These are phyloP conservation scores for Gonium pectorale DNA, from an alignment of 139 green algal genomes.

Conservation along the genomic window DNA sequence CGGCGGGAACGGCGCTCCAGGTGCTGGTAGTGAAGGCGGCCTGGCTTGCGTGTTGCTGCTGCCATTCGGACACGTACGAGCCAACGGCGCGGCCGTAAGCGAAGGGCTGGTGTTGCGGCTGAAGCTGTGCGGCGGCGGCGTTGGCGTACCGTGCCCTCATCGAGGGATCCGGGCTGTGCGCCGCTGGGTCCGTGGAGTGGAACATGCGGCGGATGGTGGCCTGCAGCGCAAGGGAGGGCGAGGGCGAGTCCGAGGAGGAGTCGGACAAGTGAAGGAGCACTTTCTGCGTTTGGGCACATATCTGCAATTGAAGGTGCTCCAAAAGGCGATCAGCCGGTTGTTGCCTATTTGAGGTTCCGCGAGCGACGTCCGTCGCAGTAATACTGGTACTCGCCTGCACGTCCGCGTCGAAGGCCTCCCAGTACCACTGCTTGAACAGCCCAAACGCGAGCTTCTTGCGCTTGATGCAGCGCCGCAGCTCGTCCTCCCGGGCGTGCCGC, in stretches of 20 bases:
- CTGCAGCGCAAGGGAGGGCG: too few relatives aligned
- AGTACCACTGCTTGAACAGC: constrained; percentile 82
- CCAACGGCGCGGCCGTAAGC: too few relatives aligned
- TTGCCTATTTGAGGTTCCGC: too few relatives aligned
- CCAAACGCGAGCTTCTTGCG: constrained; percentile 75
- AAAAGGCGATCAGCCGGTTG: too few relatives aligned
- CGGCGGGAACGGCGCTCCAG: neutral
- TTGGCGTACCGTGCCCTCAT: neutral
- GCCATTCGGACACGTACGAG: too few relatives aligned
- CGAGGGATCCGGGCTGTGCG: constrained; percentile 29
- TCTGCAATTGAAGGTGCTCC: too few relatives aligned
- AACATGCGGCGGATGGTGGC: constrained; percentile 57
- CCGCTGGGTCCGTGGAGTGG: constrained; percentile 45
- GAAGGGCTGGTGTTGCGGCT: neutral
- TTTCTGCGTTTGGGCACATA: too few relatives aligned
- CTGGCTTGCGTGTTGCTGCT: too few relatives aligned
- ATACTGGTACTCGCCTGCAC: constrained; percentile 64
- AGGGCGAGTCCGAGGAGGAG: too few relatives aligned
- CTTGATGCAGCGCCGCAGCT: constrained; percentile 66
- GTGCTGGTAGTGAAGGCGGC: too few relatives aligned
- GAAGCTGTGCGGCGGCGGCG: neutral
- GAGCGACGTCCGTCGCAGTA: too few relatives aligned
- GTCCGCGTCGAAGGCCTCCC: constrained; percentile 79
- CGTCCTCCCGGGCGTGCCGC: constrained; percentile 34
- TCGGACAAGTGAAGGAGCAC: too few relatives aligned